These are phyloP conservation scores for Cryptosporidium ryanae DNA, from an alignment of 169 alveolate species.

Conservation along the genomic window DNA sequence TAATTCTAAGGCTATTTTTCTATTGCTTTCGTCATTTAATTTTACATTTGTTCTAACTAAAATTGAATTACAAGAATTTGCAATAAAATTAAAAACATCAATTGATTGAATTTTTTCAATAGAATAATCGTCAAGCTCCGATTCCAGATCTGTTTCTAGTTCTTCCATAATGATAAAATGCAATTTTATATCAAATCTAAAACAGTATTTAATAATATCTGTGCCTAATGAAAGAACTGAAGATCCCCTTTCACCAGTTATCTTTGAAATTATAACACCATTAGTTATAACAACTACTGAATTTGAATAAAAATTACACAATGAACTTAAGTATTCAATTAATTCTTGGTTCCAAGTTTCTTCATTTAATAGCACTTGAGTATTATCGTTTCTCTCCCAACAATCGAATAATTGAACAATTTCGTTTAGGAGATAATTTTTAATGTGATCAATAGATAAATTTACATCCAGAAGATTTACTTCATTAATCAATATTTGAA, in stretches of 20 bases:
- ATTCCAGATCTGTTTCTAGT: neutral
- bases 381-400: neutral
- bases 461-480: neutral
- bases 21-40: slow-evolving; percentile 7
- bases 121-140: neutral
- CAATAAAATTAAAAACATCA: slow-evolving; percentile 28
- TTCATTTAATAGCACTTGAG: neutral
- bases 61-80: slow-evolving; percentile 7
- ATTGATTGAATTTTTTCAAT: slow-evolving; percentile 33
- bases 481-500: slow-evolving; percentile 35
- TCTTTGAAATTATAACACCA: slow-evolving; percentile 33
- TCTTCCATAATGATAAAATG: slow-evolving; percentile 31
- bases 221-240: slow-evolving; percentile 8
- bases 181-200: slow-evolving; percentile 11
- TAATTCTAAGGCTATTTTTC: slow-evolving; percentile 20
- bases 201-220: slow-evolving; percentile 8
- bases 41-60: neutral
- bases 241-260: neutral
- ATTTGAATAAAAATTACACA: slow-evolving; percentile 1
- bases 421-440: neutral
- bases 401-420: neutral
- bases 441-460: neutral
- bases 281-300: slow-evolving; percentile 43
- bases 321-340: slow-evolving; percentile 6
- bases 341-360: slow-evolving; percentile 17